These are phyloP conservation scores for Rhexocercosporidium sp. DNA, from an alignment of 2,329 filamentous ascomycete genomes.

Conservation along the genomic window DNA sequence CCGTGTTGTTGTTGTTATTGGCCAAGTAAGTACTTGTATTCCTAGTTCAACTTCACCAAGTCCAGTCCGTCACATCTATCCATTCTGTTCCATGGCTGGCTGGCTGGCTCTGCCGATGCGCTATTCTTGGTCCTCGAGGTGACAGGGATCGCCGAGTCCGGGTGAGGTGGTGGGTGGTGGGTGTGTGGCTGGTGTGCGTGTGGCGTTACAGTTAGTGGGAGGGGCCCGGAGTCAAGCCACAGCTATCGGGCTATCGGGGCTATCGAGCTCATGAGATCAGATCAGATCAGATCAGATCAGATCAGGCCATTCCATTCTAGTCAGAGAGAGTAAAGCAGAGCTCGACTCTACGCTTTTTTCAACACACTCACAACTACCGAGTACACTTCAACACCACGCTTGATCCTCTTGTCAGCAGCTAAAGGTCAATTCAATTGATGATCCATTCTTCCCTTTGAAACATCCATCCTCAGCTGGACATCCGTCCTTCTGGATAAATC, in stretches of 20 bases:
- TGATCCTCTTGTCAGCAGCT: not conserved
- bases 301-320: constrained; percentile 25
- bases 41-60: not conserved
- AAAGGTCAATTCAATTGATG: constrained; percentile 6
- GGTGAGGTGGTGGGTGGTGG: no score
- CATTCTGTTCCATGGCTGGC: no score
- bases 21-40: no score
- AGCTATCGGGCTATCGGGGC: not conserved
- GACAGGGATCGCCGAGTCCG: constrained; percentile 17
- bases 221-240: not conserved
- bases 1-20: not conserved
- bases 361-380: not conserved
- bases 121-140: constrained; percentile 13
- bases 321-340: no score
- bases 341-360: no score
- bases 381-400: not conserved
- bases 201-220: no score
- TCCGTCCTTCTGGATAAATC: not conserved
- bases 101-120: not conserved
- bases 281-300: constrained; percentile 23
- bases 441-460: not conserved
- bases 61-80: no score
- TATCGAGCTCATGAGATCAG: constrained; percentile 3
- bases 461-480: constrained; percentile 4
- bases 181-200: no score